phyloP scores from a whole-genome alignment of 345 rosid species.

The Orychophragmus violaceus region DNA sequence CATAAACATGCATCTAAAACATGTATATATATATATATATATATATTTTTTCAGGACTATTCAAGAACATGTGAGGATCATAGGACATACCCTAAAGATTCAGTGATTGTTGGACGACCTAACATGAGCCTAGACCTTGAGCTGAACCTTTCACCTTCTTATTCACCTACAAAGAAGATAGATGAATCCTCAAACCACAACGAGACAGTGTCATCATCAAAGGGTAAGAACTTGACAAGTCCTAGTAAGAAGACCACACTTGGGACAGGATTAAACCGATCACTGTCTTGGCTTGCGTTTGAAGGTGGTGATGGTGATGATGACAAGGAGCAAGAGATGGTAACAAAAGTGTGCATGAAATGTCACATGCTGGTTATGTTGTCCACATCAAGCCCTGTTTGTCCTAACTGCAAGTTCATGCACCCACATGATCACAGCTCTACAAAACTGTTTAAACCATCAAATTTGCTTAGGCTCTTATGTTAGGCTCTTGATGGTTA shows the following conservation, averaged over 20 bases:
- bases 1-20: constrained; percentile 10
- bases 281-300: constrained; percentile 49
- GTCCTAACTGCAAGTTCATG: constrained; percentile 94
- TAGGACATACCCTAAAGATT: constrained; percentile 34
- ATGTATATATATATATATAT: not conserved
- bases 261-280: not conserved
- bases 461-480: constrained; percentile 46
- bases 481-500: constrained; percentile 32
- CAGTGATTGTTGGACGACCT: constrained; percentile 20
- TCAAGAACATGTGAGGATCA: constrained; percentile 49
- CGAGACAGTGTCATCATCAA: constrained; percentile 6
- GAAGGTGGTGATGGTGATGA: constrained; percentile 35
- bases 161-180: constrained; percentile 29
- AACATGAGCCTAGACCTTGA: constrained; percentile 72
- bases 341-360: constrained; percentile 64
- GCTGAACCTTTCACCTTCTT: constrained; percentile 52
- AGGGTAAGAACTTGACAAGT: constrained; percentile 17
- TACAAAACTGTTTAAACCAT: constrained; percentile 42
- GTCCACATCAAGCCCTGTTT: constrained; percentile 61
- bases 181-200: constrained; percentile 8
- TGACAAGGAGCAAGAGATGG: constrained; percentile 51
- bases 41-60: not conserved
- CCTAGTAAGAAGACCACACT: constrained; percentile 8
- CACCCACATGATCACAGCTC: constrained; percentile 56
- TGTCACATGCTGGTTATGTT: constrained; percentile 92